Conservation (phyloP, 768 basidiomycete species). For the Pisolithus sp. region DNA sequence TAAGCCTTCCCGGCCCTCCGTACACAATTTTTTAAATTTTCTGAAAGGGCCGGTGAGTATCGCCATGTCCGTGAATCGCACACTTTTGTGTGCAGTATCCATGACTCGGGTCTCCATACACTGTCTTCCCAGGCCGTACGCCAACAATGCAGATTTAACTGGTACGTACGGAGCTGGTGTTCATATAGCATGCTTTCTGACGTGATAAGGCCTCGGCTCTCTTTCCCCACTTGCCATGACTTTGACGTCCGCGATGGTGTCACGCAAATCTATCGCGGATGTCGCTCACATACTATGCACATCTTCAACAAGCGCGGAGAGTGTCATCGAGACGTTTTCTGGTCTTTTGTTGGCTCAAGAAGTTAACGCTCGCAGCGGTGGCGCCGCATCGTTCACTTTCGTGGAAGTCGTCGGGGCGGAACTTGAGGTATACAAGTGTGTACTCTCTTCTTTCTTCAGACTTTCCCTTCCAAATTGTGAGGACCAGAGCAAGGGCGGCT, state of each 20-base stretch:
- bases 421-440: conserved; percentile 32
- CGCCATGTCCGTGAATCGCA: conserved; percentile 51
- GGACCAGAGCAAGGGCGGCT: conserved; percentile 28
- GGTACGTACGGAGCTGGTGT: conserved; percentile 9
- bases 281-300: conserved; percentile 49
- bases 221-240: conserved; percentile 18
- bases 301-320: conserved; percentile 33
- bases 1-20: conserved; percentile 24
- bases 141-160: conserved; percentile 5
- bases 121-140: conserved; percentile 34
- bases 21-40: neutral
- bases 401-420: conserved; percentile 47
- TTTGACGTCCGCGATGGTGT: conserved; percentile 40
- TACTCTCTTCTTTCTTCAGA: neutral
- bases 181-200: neutral
- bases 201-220: conserved; percentile 25
- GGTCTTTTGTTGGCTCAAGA: conserved; percentile 44
- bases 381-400: conserved; percentile 34
- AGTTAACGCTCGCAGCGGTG: conserved; percentile 31
- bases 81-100: conserved; percentile 49
- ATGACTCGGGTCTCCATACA: conserved; percentile 40
- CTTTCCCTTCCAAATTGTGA: conserved; percentile 5
- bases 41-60: conserved; percentile 52
- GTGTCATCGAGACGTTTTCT: conserved; percentile 42
- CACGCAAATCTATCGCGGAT: conserved; percentile 51